These are phyloP conservation scores for Aspergillus flavus DNA, from an alignment of 2,329 filamentous ascomycete genomes.

Conservation along the genomic window DNA sequence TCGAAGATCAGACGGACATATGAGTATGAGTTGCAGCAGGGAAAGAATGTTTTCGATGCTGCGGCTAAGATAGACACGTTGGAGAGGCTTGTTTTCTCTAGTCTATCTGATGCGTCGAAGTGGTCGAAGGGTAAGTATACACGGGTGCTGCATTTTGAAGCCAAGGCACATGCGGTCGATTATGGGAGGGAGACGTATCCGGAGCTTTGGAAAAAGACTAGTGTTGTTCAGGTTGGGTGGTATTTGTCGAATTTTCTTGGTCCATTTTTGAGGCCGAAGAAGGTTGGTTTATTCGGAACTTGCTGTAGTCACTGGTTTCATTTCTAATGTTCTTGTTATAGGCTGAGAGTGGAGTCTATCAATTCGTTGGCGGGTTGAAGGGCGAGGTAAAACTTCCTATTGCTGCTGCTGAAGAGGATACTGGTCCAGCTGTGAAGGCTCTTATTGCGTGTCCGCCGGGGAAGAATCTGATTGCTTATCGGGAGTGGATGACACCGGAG, in stretches of 20 bases:
- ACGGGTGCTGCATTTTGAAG: conserved; percentile 47
- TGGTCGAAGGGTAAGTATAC: conserved; percentile 47
- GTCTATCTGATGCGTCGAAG: conserved; percentile 38
- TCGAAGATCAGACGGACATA: conserved; percentile 2
- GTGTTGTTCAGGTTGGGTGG: conserved; percentile 36
- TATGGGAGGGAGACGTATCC: conserved; percentile 34
- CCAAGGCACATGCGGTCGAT: conserved; percentile 40
- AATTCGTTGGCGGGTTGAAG: not conserved
- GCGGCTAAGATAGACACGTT: conserved; percentile 36
- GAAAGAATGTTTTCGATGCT: conserved; percentile 41
- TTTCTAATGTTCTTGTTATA: not conserved
- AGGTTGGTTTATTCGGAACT: not conserved
- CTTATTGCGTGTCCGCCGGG: conserved; percentile 2
- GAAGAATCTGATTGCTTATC: conserved; percentile 9
- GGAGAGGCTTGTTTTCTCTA: conserved; percentile 45
- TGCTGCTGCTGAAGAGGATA: conserved; percentile 12
- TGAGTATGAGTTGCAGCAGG: conserved; percentile 38
- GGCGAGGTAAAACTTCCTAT: not conserved
- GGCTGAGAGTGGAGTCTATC: not conserved
- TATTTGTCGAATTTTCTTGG: conserved; percentile 35
- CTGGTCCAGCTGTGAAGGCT: conserved; percentile 13
- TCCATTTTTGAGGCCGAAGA: conserved; percentile 1
- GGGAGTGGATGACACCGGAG: conserved; percentile 11
- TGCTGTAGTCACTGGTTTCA: not conserved
- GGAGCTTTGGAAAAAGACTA: conserved; percentile 31